These are phyloP conservation scores for Lachnellula occidentalis DNA, from an alignment of 2,329 filamentous ascomycete genomes.

Conservation along the genomic window DNA sequence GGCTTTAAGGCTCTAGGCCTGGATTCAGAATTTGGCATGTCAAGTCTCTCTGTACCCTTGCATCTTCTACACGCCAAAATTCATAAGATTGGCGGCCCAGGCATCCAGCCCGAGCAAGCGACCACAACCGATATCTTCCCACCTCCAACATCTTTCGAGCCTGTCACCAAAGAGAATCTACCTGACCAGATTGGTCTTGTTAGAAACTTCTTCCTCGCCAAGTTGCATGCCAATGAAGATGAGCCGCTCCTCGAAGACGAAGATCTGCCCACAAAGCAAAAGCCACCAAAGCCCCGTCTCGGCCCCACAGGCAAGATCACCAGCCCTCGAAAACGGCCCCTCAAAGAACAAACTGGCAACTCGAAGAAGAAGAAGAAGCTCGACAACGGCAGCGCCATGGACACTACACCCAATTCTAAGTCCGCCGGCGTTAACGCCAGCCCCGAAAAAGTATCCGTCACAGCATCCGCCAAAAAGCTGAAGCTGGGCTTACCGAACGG, in stretches of 20 bases:
- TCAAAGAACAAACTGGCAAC: constrained; percentile 75
- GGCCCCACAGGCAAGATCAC: constrained; percentile 78
- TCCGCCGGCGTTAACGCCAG: constrained; percentile 31
- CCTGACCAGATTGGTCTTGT: constrained; percentile 79
- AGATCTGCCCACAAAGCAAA: constrained; percentile 86
- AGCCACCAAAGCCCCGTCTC: constrained; percentile 56
- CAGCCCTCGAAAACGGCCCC: constrained; percentile 74
- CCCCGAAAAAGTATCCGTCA: constrained; percentile 34
- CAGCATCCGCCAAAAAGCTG: constrained; percentile 47
- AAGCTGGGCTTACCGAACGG: constrained; percentile 34
- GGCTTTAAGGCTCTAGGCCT: constrained; percentile 94
- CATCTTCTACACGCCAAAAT: constrained; percentile 92
- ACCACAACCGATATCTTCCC: constrained; percentile 49
- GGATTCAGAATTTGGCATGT: constrained; percentile 82
- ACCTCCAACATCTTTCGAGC: constrained; percentile 62
- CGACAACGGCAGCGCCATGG: constrained; percentile 43
- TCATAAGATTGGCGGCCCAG: constrained; percentile 51
- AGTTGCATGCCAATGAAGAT: constrained; percentile 77
- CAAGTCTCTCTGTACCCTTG: constrained; percentile 83
- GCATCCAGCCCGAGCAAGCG: not conserved
- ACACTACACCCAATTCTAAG: constrained; percentile 27
- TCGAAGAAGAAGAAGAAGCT: constrained; percentile 85
- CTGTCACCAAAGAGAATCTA: constrained; percentile 74
- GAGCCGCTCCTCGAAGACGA: constrained; percentile 88
- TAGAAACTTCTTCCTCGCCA: constrained; percentile 85